Conservation (phyloP, 1,139 yeast genomes). For the Geotrichum candidum region DNA sequence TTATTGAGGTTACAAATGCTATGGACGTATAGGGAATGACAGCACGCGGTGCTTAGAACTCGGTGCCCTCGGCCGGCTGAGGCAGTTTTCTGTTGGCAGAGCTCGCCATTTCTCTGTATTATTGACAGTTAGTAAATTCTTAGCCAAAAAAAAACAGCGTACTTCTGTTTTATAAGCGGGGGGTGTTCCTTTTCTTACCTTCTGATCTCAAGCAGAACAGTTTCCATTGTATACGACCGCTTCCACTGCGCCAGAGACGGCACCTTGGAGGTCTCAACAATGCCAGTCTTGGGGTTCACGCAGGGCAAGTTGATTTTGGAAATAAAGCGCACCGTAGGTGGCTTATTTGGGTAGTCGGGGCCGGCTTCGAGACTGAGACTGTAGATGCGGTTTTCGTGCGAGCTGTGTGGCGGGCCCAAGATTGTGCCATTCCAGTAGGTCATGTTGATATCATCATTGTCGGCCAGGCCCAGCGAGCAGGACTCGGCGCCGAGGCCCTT, state of each 20-base stretch:
- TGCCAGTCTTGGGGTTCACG: conserved; percentile 61
- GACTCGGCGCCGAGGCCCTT: conserved; percentile 96
- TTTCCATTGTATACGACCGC: conserved; percentile 85
- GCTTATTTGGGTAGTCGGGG: conserved; percentile 76
- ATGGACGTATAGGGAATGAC: not conserved
- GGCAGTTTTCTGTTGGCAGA: conserved; percentile 75
- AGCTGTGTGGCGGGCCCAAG: conserved; percentile 92
- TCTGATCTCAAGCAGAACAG: conserved; percentile 78
- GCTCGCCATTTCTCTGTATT: conserved; percentile 64
- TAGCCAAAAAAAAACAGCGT: not conserved
- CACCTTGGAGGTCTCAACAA: conserved; percentile 55
- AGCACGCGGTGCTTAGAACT: conserved; percentile 39
- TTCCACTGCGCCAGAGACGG: conserved; percentile 80
- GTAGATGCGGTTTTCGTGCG: conserved; percentile 90
- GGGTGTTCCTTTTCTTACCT: conserved; percentile 34
- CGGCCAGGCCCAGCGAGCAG: conserved; percentile 86
- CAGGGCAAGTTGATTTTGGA: conserved; percentile 88
- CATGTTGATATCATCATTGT: conserved; percentile 86
- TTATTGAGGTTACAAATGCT: not conserved
- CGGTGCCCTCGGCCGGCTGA: conserved; percentile 88
- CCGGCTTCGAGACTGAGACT: conserved; percentile 79
- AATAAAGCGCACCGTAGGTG: conserved; percentile 74
- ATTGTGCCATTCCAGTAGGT: conserved; percentile 95
- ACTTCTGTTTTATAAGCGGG: not conserved
- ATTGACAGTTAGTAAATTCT: not conserved